phyloP scores from a whole-genome alignment of 2,329 filamentous ascomycete genomes.

The Colletotrichum truncatum region DNA sequence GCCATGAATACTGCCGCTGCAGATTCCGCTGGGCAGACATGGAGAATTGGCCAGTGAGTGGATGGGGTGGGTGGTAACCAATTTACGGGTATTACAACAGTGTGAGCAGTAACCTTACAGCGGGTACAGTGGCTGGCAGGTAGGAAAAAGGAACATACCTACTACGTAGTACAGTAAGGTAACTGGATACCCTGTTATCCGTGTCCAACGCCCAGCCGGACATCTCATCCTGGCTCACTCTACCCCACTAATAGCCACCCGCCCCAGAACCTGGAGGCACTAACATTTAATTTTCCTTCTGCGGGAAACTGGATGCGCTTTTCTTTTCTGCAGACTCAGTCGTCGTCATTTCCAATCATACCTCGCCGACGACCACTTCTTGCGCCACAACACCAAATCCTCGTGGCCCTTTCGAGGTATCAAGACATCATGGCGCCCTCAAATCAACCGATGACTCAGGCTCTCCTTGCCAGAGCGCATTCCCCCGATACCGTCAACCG shows the following conservation, averaged over 20 bases:
- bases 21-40: neutral
- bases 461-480: conserved; percentile 81
- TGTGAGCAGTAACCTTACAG: neutral
- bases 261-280: conserved; percentile 24
- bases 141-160: no score
- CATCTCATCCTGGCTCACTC: neutral
- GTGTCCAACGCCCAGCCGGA: neutral
- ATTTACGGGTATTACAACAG: neutral
- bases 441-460: conserved; percentile 58
- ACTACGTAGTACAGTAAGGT: no score
- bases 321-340: neutral
- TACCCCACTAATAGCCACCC: conserved; percentile 7
- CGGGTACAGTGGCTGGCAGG: neutral
- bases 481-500: conserved; percentile 74
- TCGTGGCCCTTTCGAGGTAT: neutral
- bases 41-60: no score
- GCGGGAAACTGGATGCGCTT: neutral
- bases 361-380: neutral
- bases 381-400: neutral
- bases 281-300: conserved; percentile 33
- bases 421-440: conserved; percentile 42
- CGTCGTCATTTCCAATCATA: neutral
- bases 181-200: no score
- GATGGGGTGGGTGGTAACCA: no score
- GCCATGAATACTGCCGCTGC: conserved; percentile 2